Base-by-base conservation (phyloP, 768 basidiomycete species). In the Rossbeevera mucosa region DNA sequence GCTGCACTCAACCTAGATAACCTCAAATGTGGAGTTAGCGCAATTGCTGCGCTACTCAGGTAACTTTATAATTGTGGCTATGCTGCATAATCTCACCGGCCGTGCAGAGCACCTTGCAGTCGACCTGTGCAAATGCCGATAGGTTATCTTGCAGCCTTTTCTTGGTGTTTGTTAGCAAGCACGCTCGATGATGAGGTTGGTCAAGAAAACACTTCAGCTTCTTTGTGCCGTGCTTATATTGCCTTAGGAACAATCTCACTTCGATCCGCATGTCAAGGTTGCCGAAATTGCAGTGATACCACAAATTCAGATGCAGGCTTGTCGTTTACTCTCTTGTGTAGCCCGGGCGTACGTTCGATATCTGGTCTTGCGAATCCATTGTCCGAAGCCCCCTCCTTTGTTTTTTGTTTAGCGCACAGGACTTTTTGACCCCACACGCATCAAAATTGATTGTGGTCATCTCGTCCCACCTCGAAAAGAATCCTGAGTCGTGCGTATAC, bases 91-190 rank as follows among this genome's bases (percentile, higher is more conserved):
- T 50, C 51, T 50, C 31, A 54, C 46, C 25, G 47, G 24, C 14
- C 25, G 5, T 31, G 3, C 53, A 90, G 86, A 43, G 71, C 82
- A 12, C 66, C 75, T 2, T 73, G 75, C 2, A 73, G 77, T 41
- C 80, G 90, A 8, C 81, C 86, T 16, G 81, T 92, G 0, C 75
- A 77, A 55, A 62, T 92, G 8, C 88, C 91, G 1, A 59, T 88
- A n/a, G 90, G 88, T 4, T 63, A 72, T 33, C 59, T 91, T 16
- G 73, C 78, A 12, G 74, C 76, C 41, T 76, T 91, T 28, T 73
- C 75, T 22, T 62, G 71, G 22, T 74, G 77, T 8, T 70, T 91
- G 16, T 59, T 83, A 61, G 69, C 63, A 65, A 80, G 69, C 38
- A 74, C 75, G 9, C 59, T 48, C 16, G 78, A 83, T 9, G 80